Percentiles rank a stretch among this genome's conserved stretches.
phyloP scores from a whole-genome alignment of 768 basidiomycete species.

The Lentinula raphanica region DNA sequence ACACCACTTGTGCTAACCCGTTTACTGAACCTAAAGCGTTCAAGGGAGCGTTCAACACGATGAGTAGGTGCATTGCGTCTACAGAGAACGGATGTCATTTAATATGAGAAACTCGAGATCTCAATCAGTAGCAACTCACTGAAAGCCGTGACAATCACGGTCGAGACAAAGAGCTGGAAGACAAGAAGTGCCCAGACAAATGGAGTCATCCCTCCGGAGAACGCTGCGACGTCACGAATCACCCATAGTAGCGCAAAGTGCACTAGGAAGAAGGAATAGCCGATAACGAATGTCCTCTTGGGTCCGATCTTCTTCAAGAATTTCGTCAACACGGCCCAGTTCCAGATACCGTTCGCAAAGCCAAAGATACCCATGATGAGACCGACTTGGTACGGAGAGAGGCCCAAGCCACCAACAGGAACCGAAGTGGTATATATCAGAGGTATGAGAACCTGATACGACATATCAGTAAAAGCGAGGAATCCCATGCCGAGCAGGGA shows the following conservation, averaged over 20 bases:
- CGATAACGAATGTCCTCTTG: slow-evolving; percentile 40
- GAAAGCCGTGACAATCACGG: slow-evolving; percentile 27
- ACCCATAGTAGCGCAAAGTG: slow-evolving; percentile 13
- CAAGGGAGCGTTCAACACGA: slow-evolving; percentile 37
- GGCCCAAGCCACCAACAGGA: slow-evolving; percentile 46
- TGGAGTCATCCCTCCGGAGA: slow-evolving; percentile 28
- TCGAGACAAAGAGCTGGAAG: slow-evolving; percentile 26
- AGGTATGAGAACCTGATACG: slow-evolving; percentile 21
- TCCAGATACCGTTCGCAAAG: slow-evolving; percentile 47
- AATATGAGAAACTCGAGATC: background rate
- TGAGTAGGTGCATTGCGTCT: slow-evolving; percentile 45
- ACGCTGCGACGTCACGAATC: slow-evolving; percentile 18
- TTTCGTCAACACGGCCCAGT: slow-evolving; percentile 46
- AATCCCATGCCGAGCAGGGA: slow-evolving; percentile 21
- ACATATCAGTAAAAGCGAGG: slow-evolving; percentile 25
- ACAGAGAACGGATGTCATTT: slow-evolving; percentile 11
- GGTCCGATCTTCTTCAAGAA: slow-evolving; percentile 51
- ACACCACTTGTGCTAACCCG: slow-evolving; percentile 50
- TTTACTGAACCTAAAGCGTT: slow-evolving; percentile 47
- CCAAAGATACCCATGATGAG: slow-evolving; percentile 43
- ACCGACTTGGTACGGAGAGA: slow-evolving; percentile 46
- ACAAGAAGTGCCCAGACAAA: slow-evolving; percentile 25
- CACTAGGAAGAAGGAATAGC: slow-evolving; percentile 22
- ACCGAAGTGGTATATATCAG: slow-evolving; percentile 41
- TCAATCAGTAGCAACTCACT: slow-evolving; percentile 21